Percentiles rank a stretch among this genome's conserved stretches.
These are phyloP conservation scores for Fusarium gaditjirri DNA, from an alignment of 2,329 filamentous ascomycete species.

Conservation along the genomic window DNA sequence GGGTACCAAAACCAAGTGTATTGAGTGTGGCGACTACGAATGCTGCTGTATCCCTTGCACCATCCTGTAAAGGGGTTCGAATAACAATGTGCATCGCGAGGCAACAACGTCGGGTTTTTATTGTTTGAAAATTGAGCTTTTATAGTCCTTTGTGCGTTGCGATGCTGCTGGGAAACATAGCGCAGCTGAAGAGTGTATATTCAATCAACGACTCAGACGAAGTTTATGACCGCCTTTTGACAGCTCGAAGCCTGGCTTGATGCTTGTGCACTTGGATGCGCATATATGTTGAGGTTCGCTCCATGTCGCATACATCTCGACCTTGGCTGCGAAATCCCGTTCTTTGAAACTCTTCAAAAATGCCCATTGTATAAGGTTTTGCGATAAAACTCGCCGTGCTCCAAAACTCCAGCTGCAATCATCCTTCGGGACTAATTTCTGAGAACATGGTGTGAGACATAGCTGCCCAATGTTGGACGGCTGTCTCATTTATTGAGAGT, in stretches of 20 bases:
- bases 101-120: not conserved
- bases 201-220: constrained; percentile 1
- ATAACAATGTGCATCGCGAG: not conserved
- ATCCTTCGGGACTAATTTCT: not conserved
- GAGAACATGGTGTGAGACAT: not conserved
- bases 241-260: not conserved
- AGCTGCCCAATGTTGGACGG: not conserved
- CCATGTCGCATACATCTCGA: not conserved
- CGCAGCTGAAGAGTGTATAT: constrained; percentile 13
- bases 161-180: not conserved
- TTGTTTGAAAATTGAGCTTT: constrained; percentile 10
- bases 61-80: constrained; percentile 55
- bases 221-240: constrained; percentile 8
- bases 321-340: not conserved
- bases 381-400: not conserved
- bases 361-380: not conserved
- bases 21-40: constrained; percentile 48
- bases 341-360: not conserved
- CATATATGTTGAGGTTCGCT: not conserved
- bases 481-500: not conserved
- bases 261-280: not conserved
- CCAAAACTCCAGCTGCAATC: not conserved
- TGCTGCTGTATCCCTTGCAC: constrained; percentile 67
- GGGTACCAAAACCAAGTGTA: constrained; percentile 46
- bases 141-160: constrained; percentile 11